Base-by-base conservation (phyloP, 2,329 filamentous ascomycete genomes). In the Claviceps sp. region DNA sequence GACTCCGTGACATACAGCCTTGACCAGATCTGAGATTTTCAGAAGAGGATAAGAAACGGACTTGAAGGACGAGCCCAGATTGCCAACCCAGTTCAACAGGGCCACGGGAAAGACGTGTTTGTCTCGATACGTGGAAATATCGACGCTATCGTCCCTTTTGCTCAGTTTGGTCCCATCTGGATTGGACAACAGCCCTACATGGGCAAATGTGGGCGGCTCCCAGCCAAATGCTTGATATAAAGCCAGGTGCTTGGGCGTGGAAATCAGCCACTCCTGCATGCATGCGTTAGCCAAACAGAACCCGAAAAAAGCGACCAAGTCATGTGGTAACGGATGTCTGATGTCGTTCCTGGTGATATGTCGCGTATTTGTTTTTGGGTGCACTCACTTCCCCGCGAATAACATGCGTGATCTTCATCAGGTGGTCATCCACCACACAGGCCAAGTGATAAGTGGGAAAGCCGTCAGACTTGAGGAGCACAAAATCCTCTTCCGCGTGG, bases 381-480 rank as follows among this genome's bases (percentile, higher is more conserved):
- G 26, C 30, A 51, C 77, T 61, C 68, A 86, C 84, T 26, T 85
- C 84, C 50, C 91, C 93, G 43, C 93, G 83, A 54, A 98, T 86
- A 14, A 98, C 93, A 67, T 97, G 91, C 0, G 90, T 96, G 58
- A 98, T 94, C 54, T 87, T 72, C 93, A 98, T 98, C 55, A 85
- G 74, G 65, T 96, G 88, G 62, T 98, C 93, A 63, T 98, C 93
- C 4, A 98, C 84, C 8, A 98, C 91, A 62, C 97, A 98, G 4
- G 93, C 93, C 55, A 98, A 84, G 67, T 98, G 93, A 63, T 98
- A 98, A 0, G 94, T 98, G 0, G 93, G 93, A 57, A 86, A 86
- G 0, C 89, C 90, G 64, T 98, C 93, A 0, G 83, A 84, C 67
- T 98, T 98, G 55, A 96, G 72, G 42, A 98, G 73, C 55, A 98